Conservation (phyloP, 164 flowering plant genomes). For the Aristolochia fimbriata region DNA sequence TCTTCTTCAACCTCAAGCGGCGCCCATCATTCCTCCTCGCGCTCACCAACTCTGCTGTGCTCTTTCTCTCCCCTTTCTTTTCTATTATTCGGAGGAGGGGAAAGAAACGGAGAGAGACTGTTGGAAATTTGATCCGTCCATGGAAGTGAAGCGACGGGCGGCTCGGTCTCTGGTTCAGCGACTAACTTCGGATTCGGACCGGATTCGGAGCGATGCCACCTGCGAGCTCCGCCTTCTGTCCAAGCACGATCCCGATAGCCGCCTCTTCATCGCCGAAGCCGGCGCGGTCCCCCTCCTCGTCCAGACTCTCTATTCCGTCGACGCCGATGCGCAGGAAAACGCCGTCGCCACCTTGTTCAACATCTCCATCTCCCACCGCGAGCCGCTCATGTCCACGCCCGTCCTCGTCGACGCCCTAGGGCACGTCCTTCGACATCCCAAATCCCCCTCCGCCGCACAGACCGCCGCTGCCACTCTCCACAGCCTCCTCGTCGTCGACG, state of each 20-base stretch:
- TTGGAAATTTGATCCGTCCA: constrained; percentile 2
- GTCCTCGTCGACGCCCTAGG: constrained; percentile 81
- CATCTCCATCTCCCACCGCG: constrained; percentile 63
- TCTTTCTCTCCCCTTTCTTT: too few relatives aligned
- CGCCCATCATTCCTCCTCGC: too few relatives aligned
- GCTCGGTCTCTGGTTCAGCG: constrained; percentile 43
- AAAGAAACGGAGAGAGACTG: too few relatives aligned
- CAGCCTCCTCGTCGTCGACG: constrained; percentile 54
- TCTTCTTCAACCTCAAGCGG: too few relatives aligned
- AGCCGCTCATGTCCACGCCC: constrained; percentile 52
- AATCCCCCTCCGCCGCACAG: constrained; percentile 44
- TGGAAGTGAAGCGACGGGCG: constrained; percentile 59
- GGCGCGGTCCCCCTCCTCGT: constrained; percentile 64
- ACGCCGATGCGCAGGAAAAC: constrained; percentile 48
- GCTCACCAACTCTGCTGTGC: too few relatives aligned
- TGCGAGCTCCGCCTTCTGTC: constrained; percentile 72
- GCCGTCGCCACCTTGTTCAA: constrained; percentile 81
- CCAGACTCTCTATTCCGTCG: constrained; percentile 48
- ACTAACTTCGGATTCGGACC: constrained; percentile 66
- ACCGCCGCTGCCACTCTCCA: constrained; percentile 63
- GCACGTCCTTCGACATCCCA: constrained; percentile 49
- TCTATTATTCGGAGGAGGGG: too few relatives aligned
- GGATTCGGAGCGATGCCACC: constrained; percentile 50
- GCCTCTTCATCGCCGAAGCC: constrained; percentile 52
- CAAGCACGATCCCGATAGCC: constrained; percentile 58